Evolutionary conservation across 345 rosid genomes (phyloP).

Genomic region (Pugionium dolabratum): DNA sequence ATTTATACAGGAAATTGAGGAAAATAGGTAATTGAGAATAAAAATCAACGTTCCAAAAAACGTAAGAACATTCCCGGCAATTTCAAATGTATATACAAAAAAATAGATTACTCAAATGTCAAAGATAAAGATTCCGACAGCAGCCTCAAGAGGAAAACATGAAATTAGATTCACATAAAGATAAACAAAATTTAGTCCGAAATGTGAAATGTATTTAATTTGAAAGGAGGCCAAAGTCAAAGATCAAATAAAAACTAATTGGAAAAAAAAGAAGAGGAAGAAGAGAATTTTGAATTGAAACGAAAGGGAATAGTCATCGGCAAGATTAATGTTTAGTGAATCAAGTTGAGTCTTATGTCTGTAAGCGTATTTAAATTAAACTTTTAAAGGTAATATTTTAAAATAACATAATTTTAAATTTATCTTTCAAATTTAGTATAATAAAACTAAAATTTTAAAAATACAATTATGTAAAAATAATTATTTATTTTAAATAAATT

Average conservation of each 20-base stretch:
- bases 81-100: constrained; percentile 18
- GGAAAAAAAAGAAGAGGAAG: not conserved
- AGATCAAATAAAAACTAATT: constrained; percentile 17
- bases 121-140: constrained; percentile 13
- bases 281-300: constrained; percentile 30
- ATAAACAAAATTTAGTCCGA: constrained; percentile 17
- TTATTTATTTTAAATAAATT: no score
- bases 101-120: constrained; percentile 27
- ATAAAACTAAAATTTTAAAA: no score
- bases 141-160: constrained; percentile 23
- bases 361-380: not conserved
- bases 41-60: constrained; percentile 3
- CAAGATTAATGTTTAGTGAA: constrained; percentile 14
- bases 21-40: not conserved
- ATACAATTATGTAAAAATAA: no score
- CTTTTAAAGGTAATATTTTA: no score
- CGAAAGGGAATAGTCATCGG: constrained; percentile 28
- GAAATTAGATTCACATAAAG: constrained; percentile 14
- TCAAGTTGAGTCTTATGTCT: constrained; percentile 37
- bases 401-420: no score
- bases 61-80: constrained; percentile 22
- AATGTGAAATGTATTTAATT: constrained; percentile 30
- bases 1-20: not conserved
- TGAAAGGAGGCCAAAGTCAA: constrained; percentile 33
- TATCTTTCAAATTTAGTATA: no score